Conservation (phyloP, 805 yeast genomes). For the Ogataea pini region DNA sequence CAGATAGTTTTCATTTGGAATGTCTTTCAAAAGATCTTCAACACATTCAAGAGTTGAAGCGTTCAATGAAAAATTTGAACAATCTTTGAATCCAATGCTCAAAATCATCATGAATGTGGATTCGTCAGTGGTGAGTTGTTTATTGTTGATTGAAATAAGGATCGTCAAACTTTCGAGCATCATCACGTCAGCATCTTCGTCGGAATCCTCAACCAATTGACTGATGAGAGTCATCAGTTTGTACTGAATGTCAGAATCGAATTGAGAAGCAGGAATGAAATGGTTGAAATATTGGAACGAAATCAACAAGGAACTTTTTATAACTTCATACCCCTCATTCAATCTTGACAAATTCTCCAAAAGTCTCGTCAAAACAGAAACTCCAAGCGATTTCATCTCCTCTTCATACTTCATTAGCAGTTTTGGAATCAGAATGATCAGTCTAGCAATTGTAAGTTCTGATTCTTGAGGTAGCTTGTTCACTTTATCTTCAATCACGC, state of each 20-base stretch:
- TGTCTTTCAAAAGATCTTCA: slow-evolving; percentile 52
- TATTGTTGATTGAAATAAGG: slow-evolving; percentile 51
- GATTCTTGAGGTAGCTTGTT: slow-evolving; percentile 22
- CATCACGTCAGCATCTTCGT: slow-evolving; percentile 77
- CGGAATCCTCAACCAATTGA: slow-evolving; percentile 57
- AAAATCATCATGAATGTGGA: slow-evolving; percentile 56
- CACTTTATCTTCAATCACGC: slow-evolving; percentile 15
- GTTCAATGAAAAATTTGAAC: slow-evolving; percentile 70
- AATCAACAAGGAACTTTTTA: slow-evolving; percentile 42
- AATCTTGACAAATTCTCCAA: slow-evolving; percentile 25
- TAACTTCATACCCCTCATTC: slow-evolving; percentile 23
- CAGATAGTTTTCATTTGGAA: slow-evolving; percentile 47
- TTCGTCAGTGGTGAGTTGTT: slow-evolving; percentile 33
- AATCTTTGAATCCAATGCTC: slow-evolving; percentile 66
- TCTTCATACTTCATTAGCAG: slow-evolving; percentile 53
- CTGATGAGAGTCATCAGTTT: slow-evolving; percentile 39
- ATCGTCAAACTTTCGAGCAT: slow-evolving; percentile 68
- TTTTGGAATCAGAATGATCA: slow-evolving; percentile 55
- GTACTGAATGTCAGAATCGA: slow-evolving; percentile 30
- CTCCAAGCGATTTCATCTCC: slow-evolving; percentile 25
- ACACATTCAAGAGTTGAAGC: slow-evolving; percentile 71
- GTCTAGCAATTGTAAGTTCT: slow-evolving; percentile 48
- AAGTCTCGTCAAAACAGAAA: slow-evolving; percentile 28
- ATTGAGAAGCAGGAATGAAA: slow-evolving; percentile 24
- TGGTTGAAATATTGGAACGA: slow-evolving; percentile 50